Conservation (phyloP, 352 stramenopile species). For the Globisporangium barbulae region DNA sequence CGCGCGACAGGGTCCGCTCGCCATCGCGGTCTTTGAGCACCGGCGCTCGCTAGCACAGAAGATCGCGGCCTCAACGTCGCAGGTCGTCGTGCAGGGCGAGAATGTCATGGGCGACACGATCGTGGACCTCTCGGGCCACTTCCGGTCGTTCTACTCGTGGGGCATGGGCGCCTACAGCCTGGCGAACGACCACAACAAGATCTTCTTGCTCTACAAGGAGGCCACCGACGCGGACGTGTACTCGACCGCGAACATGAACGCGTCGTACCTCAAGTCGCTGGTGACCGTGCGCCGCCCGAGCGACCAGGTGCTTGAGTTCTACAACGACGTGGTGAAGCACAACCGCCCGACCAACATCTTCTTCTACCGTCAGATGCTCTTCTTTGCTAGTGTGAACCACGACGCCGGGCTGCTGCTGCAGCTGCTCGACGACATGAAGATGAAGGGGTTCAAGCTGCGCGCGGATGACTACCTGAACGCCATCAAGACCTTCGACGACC, state of each 20-base stretch:
- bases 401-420: constrained; percentile 30
- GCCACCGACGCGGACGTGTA: constrained; percentile 37
- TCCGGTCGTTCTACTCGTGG: constrained; percentile 72
- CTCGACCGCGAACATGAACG: constrained; percentile 65
- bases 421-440: constrained; percentile 58
- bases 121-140: constrained; percentile 36
- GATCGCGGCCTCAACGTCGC: constrained; percentile 18
- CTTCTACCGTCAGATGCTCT: constrained; percentile 61
- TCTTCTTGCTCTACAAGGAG: constrained; percentile 52
- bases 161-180: constrained; percentile 41
- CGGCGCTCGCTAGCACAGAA: constrained; percentile 34
- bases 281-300: constrained; percentile 28
- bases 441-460: constrained; percentile 66
- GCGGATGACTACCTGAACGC: constrained; percentile 46
- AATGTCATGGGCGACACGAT: constrained; percentile 34
- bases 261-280: constrained; percentile 47
- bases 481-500: constrained; percentile 43
- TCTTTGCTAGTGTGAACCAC: constrained; percentile 29
- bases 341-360: constrained; percentile 49
- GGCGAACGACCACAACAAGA: constrained; percentile 23
- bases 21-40: constrained; percentile 48
- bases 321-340: constrained; percentile 32
- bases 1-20: constrained; percentile 27
- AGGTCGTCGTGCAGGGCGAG: constrained; percentile 23
- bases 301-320: constrained; percentile 49